Percentiles rank a stretch among this genome's conserved stretches.
Conservation (phyloP, 371 early-diverging fungal genomes). For the Agmasoma carcini region DNA sequence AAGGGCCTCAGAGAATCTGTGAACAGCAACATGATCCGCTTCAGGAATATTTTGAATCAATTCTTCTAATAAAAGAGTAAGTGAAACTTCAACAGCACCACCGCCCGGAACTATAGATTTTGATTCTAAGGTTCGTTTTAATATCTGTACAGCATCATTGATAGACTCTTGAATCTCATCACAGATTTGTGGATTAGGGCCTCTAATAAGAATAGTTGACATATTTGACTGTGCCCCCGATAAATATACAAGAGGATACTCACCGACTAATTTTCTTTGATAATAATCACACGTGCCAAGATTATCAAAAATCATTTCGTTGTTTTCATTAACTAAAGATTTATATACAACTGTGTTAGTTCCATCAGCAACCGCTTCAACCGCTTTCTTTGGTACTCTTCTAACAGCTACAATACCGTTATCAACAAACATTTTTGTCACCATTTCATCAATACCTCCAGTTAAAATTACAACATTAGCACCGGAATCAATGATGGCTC, state of each 20-base stretch:
- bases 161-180: slow-evolving; percentile 98
- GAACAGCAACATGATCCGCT: slow-evolving; percentile 87
- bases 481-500: slow-evolving; percentile 80
- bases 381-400: slow-evolving; percentile 84
- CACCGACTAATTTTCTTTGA: slow-evolving; percentile 54
- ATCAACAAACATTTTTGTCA: slow-evolving; percentile 87
- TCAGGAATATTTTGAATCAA: slow-evolving; percentile 67
- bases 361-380: slow-evolving; percentile 85
- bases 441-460: slow-evolving; percentile 95
- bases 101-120: slow-evolving; percentile 87
- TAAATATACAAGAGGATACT: slow-evolving; percentile 87
- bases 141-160: slow-evolving; percentile 86
- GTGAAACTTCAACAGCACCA: slow-evolving; percentile 90
- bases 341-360: slow-evolving; percentile 83
- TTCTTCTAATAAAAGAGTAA: slow-evolving; percentile 88
- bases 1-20: slow-evolving; percentile 86
- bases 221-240: slow-evolving; percentile 57
- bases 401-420: slow-evolving; percentile 77
- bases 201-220: slow-evolving; percentile 59
- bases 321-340: slow-evolving; percentile 56
- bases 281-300: slow-evolving; percentile 84
- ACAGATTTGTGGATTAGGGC: slow-evolving; percentile 73
- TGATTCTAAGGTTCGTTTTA: slow-evolving; percentile 90
- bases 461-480: slow-evolving; percentile 94
- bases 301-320: neutral